These are phyloP conservation scores for Fusarium bulbicola DNA, from an alignment of 2,329 filamentous ascomycete genomes.

Conservation along the genomic window DNA sequence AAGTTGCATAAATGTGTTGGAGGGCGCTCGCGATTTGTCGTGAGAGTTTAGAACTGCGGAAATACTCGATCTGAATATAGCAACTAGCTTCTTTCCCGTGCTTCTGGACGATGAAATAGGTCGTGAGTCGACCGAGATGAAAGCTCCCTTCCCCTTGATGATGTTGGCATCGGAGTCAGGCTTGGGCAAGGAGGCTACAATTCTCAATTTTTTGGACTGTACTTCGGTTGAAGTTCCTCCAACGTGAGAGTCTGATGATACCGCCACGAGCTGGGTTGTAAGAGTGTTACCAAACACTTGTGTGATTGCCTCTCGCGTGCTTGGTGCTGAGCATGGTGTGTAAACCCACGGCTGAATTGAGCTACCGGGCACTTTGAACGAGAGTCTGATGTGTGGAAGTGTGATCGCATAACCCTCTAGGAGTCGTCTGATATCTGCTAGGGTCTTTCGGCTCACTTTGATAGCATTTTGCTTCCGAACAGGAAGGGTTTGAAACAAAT, in stretches of 20 bases:
- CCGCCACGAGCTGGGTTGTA: slow-evolving; percentile 62
- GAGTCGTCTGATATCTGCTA: slow-evolving; percentile 67
- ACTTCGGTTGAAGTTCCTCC: background rate
- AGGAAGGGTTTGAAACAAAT: slow-evolving; percentile 68
- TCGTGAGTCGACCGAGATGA: slow-evolving; percentile 74
- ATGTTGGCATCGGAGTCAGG: slow-evolving; percentile 54
- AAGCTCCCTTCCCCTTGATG: slow-evolving; percentile 61
- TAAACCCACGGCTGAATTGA: slow-evolving; percentile 67
- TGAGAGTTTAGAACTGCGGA: slow-evolving; percentile 38
- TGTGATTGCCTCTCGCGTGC: slow-evolving; percentile 65
- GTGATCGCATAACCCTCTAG: slow-evolving; percentile 73
- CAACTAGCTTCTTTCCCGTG: slow-evolving; percentile 66
- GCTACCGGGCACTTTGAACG: slow-evolving; percentile 66
- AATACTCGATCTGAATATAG: slow-evolving; percentile 62
- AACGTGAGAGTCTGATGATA: slow-evolving; percentile 41
- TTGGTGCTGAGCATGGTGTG: slow-evolving; percentile 61
- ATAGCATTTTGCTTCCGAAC: slow-evolving; percentile 68
- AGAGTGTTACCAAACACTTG: slow-evolving; percentile 70
- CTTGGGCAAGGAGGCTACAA: slow-evolving; percentile 64
- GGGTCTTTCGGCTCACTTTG: slow-evolving; percentile 65
- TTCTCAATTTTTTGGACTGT: background rate
- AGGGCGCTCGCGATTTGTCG: slow-evolving; percentile 44
- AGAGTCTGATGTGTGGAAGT: slow-evolving; percentile 68
- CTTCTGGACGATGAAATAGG: slow-evolving; percentile 67
- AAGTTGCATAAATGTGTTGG: slow-evolving; percentile 69